Percentiles rank a stretch among this genome's conserved stretches.
Conservation (phyloP, 164 flowering plant species). For the Annona squamosa region DNA sequence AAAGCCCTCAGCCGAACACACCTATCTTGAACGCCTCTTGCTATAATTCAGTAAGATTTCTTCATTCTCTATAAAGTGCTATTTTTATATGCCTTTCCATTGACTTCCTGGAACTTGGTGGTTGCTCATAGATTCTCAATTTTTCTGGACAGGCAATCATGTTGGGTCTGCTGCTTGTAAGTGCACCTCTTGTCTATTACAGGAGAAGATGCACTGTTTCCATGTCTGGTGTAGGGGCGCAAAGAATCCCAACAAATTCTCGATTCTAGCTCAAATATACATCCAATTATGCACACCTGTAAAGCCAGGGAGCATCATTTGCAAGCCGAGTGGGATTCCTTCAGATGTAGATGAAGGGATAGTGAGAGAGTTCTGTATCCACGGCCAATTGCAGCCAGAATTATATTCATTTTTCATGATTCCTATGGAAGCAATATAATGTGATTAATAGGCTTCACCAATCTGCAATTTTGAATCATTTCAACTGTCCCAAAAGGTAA, state of each 20-base stretch:
- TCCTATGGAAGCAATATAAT: background rate
- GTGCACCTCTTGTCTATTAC: background rate
- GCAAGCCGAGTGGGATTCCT: background rate
- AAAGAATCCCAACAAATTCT: slow-evolving; percentile 2
- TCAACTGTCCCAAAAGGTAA: too few relatives aligned
- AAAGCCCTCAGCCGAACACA: too few relatives aligned
- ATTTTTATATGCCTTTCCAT: too few relatives aligned
- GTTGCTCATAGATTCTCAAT: too few relatives aligned
- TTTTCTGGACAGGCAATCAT: slow-evolving; percentile 4
- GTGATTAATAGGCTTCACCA: too few relatives aligned
- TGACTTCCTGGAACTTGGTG: too few relatives aligned
- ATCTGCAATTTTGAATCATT: too few relatives aligned
- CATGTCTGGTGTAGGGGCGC: slow-evolving; percentile 1
- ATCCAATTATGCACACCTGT: background rate
- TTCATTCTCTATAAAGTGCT: too few relatives aligned
- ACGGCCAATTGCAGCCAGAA: background rate
- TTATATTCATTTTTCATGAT: background rate
- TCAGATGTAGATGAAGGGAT: background rate
- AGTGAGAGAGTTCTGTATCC: background rate
- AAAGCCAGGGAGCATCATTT: background rate
- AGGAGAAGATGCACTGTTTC: background rate
- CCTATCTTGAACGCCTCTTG: too few relatives aligned
- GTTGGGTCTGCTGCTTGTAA: background rate
- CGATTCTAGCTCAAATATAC: background rate
- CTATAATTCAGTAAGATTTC: too few relatives aligned